These are phyloP conservation scores for Lathyrus oleraceus DNA, from an alignment of 306 rosid species.

Conservation along the genomic window DNA sequence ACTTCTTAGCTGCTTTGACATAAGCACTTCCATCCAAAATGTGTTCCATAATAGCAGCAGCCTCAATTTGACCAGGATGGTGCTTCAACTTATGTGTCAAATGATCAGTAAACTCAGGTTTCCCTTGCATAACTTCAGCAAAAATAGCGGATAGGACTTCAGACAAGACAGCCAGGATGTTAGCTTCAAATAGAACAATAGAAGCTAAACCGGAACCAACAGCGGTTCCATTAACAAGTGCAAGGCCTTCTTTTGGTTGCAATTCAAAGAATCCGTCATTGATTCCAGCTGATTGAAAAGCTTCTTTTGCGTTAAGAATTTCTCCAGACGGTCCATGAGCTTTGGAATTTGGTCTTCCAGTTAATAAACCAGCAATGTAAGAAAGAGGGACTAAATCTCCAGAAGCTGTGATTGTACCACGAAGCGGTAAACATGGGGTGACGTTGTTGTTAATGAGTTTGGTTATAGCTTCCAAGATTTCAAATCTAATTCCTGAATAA, in stretches of 20 bases:
- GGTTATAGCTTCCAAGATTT: slow-evolving; percentile 77
- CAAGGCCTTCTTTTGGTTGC: slow-evolving; percentile 91
- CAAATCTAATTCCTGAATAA: slow-evolving; percentile 87
- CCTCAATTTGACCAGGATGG: slow-evolving; percentile 94
- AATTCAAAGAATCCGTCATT: slow-evolving; percentile 71
- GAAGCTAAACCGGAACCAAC: slow-evolving; percentile 91
- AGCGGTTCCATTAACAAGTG: slow-evolving; percentile 90
- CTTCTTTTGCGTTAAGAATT: slow-evolving; percentile 53
- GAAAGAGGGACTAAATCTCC: slow-evolving; percentile 93
- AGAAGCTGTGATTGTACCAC: slow-evolving; percentile 82
- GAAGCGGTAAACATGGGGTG: slow-evolving; percentile 84
- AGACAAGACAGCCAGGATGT: slow-evolving; percentile 57
- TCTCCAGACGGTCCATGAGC: slow-evolving; percentile 70
- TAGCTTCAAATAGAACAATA: slow-evolving; percentile 74
- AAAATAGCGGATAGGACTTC: slow-evolving; percentile 78
- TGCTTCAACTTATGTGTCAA: slow-evolving; percentile 88
- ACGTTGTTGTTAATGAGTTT: slow-evolving; percentile 68
- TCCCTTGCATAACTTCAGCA: slow-evolving; percentile 89
- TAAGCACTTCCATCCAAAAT: too few relatives aligned
- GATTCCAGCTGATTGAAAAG: slow-evolving; percentile 61
- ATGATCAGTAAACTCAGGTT: slow-evolving; percentile 86
- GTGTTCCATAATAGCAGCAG: too few relatives aligned
- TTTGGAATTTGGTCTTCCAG: slow-evolving; percentile 73
- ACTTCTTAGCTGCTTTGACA: too few relatives aligned
- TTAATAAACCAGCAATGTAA: slow-evolving; percentile 78